phyloP scores from a whole-genome alignment of 345 rosid genomes.

The Eucalyptus brandiana region DNA sequence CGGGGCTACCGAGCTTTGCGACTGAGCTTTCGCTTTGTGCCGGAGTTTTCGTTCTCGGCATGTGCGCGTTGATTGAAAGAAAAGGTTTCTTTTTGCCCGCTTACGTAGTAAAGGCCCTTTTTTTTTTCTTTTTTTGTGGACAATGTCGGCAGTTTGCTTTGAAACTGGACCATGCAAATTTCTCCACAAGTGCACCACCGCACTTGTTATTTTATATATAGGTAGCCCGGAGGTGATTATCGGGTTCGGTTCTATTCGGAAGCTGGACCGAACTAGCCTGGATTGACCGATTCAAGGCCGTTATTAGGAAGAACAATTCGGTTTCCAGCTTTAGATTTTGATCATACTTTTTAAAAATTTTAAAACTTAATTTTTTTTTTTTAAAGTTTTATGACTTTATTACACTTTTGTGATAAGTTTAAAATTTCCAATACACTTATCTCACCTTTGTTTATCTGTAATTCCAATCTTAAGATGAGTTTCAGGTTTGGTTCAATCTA shows the following conservation, averaged over 20 bases:
- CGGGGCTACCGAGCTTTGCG: not conserved
- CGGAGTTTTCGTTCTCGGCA: not conserved
- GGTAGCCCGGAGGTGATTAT: not conserved
- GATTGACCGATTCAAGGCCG: not conserved
- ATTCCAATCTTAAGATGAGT: fast-evolving
- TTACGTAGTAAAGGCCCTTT: not conserved
- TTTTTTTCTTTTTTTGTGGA: fast-evolving
- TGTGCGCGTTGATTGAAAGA: fast-evolving
- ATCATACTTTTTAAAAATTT: too few species aligned
- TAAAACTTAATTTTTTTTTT: too few species aligned
- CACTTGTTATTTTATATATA: too few species aligned
- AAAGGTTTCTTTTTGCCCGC: not conserved
- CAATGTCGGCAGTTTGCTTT: not conserved
- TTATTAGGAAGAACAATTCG: not conserved
- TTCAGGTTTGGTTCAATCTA: fast-evolving
- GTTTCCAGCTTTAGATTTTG: fast-evolving
- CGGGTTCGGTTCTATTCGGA: not conserved
- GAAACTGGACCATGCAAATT: not conserved
- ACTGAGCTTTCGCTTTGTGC: not conserved
- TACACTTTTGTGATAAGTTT: fast-evolving
- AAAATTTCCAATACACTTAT: fast-evolving
- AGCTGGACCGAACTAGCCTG: not conserved
- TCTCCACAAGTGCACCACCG: not conserved
- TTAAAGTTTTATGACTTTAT: fast-evolving
- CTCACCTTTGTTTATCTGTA: too few species aligned